Evolutionary conservation across 108 stramenopile species (phyloP).

Genomic region (Discostella pseudostelligera): DNA sequence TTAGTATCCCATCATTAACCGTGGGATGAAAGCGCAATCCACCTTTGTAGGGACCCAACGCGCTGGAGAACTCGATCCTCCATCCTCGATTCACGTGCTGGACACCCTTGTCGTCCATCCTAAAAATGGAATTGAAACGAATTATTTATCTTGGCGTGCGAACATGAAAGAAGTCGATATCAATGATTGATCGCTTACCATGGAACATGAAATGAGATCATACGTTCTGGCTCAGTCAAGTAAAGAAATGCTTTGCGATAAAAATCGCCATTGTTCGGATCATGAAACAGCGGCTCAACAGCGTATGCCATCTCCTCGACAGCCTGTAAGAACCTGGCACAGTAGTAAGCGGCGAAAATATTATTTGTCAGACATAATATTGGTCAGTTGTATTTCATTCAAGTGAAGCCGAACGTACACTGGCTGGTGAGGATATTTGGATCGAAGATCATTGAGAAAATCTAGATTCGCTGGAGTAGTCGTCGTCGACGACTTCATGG

Average conservation of each 20-base stretch:
- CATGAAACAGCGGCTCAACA: slow-evolving; percentile 60
- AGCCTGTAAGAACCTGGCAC: slow-evolving; percentile 53
- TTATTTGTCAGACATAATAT: too few relatives aligned
- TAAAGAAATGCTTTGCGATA: slow-evolving; percentile 68
- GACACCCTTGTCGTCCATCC: slow-evolving; percentile 40
- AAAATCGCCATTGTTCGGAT: slow-evolving; percentile 59
- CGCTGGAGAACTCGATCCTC: slow-evolving; percentile 83
- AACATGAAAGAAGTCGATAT: neutral
- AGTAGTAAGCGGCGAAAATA: too few relatives aligned
- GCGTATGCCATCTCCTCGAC: slow-evolving; percentile 72
- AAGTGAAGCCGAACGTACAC: neutral
- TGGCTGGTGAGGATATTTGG: slow-evolving; percentile 68
- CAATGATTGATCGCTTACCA: slow-evolving; percentile 37
- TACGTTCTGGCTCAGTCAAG: slow-evolving; percentile 80
- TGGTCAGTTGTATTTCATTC: too few relatives aligned
- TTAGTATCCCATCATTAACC: slow-evolving; percentile 80
- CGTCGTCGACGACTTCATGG: too few relatives aligned
- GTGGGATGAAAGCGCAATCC: slow-evolving; percentile 90
- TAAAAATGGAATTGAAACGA: neutral
- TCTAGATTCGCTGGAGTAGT: slow-evolving; percentile 16
- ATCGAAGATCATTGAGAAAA: slow-evolving; percentile 55
- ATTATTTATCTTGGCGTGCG: neutral
- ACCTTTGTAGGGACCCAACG: slow-evolving; percentile 94
- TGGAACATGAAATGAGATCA: slow-evolving; percentile 68
- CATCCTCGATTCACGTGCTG: slow-evolving; percentile 58